phyloP scores from a whole-genome alignment of 257 asterid species.

The Solanum chiquidenum region DNA sequence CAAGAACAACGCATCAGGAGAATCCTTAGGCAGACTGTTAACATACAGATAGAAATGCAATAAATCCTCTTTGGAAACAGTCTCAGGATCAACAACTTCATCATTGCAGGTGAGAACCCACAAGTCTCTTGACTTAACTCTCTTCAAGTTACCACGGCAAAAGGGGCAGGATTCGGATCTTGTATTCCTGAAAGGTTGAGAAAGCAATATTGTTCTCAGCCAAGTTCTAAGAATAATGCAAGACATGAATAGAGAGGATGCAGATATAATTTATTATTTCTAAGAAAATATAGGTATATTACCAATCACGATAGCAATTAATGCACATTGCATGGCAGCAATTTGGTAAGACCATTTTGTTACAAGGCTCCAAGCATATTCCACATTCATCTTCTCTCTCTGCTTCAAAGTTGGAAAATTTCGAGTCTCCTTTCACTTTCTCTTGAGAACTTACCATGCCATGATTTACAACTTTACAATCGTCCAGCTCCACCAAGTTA shows the following conservation, averaged over 20 bases:
- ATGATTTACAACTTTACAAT: constrained; percentile 11
- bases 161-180: constrained; percentile 87
- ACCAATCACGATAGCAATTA: constrained; percentile 87
- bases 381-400: constrained; percentile 63
- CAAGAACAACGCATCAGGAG: constrained; percentile 66
- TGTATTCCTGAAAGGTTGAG: constrained; percentile 43
- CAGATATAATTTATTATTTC: neutral
- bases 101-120: constrained; percentile 77
- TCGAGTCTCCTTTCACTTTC: constrained; percentile 28
- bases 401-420: constrained; percentile 21
- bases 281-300: constrained; percentile 15
- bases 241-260: neutral
- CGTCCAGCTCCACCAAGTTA: constrained; percentile 34
- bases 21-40: constrained; percentile 62
- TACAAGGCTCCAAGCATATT: constrained; percentile 80
- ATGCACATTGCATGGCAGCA: constrained; percentile 97
- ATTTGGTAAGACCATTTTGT: constrained; percentile 78
- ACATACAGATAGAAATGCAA: constrained; percentile 56
- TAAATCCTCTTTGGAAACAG: constrained; percentile 54
- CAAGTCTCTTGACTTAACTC: constrained; percentile 65
- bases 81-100: constrained; percentile 55
- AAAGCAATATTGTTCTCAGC: neutral
- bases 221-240: neutral
- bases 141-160: constrained; percentile 70
- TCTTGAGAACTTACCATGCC: constrained; percentile 13